Conservation (phyloP, 2,329 filamentous ascomycete genomes). For the Penicillium sumatraense region DNA sequence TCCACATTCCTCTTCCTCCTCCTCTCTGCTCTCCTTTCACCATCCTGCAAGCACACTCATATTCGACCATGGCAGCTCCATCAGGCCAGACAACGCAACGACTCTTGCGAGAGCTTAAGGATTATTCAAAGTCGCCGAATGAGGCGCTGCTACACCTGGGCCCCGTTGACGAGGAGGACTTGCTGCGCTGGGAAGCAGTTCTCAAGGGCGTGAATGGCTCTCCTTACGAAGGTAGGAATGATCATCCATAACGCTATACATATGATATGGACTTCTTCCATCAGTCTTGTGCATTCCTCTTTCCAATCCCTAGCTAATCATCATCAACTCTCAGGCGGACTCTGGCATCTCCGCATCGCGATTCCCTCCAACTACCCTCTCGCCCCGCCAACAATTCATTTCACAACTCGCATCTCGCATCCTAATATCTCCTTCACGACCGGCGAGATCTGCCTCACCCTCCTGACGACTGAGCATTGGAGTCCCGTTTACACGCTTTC, state of each 20-base stretch:
- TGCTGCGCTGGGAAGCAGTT: slow-evolving; percentile 65
- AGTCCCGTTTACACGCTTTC: slow-evolving; percentile 80
- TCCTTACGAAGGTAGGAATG: slow-evolving; percentile 65
- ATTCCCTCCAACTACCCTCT: slow-evolving; percentile 81
- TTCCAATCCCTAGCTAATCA: neutral
- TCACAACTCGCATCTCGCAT: slow-evolving; percentile 84
- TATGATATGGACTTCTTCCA: neutral
- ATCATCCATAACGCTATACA: neutral
- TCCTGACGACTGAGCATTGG: slow-evolving; percentile 76
- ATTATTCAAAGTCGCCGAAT: slow-evolving; percentile 61
- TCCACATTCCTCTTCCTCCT: slow-evolving; percentile 10
- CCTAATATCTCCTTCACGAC: slow-evolving; percentile 75
- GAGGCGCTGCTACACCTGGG: slow-evolving; percentile 61
- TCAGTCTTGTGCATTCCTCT: too few species aligned
- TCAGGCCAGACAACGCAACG: slow-evolving; percentile 56
- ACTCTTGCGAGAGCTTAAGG: slow-evolving; percentile 65
- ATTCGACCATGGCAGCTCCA: slow-evolving; percentile 31
- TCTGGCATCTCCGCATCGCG: slow-evolving; percentile 79
- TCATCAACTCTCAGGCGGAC: slow-evolving; percentile 59
- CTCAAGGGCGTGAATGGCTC: slow-evolving; percentile 63
- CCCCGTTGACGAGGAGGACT: slow-evolving; percentile 60
- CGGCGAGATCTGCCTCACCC: slow-evolving; percentile 92
- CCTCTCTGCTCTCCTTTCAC: neutral
- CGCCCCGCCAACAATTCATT: slow-evolving; percentile 74
- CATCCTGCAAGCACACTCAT: slow-evolving; percentile 8